phyloP scores from a whole-genome alignment of 495 filamentous ascomycete species.

The Penicillium lagena region DNA sequence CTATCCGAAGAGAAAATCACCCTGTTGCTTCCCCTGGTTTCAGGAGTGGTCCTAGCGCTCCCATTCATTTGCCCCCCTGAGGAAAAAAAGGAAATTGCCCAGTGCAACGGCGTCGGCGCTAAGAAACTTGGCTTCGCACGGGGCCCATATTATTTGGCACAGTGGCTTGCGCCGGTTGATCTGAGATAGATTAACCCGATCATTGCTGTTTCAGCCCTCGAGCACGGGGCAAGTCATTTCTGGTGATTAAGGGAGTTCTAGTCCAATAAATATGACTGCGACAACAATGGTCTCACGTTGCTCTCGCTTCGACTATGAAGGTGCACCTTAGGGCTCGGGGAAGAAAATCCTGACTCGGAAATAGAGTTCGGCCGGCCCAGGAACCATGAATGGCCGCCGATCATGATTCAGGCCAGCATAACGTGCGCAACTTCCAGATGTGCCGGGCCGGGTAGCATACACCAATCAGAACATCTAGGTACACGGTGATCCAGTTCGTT shows the following conservation, averaged over 20 bases:
- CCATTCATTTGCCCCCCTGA: conserved; percentile 7
- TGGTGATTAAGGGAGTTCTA: too few species aligned
- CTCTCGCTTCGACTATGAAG: too few species aligned
- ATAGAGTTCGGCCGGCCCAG: background rate
- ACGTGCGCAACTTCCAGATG: too few species aligned
- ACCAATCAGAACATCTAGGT: too few species aligned
- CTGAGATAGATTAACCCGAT: conserved; percentile 9
- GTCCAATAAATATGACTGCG: too few species aligned
- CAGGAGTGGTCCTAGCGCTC: conserved; percentile 1
- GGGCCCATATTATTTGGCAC: conserved; percentile 5
- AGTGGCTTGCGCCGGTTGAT: conserved; percentile 4
- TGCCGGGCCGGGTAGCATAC: too few species aligned
- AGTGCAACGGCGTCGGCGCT: conserved; percentile 8
- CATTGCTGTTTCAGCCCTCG: conserved; percentile 5
- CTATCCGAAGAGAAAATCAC: too few species aligned
- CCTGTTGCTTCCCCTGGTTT: conserved; percentile 2
- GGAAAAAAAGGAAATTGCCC: conserved; percentile 2
- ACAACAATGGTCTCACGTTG: too few species aligned
- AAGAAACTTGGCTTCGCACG: conserved; percentile 21
- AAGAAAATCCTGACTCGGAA: background rate
- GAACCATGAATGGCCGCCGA: background rate
- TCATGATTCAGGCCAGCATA: background rate
- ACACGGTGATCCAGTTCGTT: too few species aligned
- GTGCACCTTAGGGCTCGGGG: background rate
- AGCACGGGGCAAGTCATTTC: too few species aligned